Conservation (phyloP, 2,329 filamentous ascomycete genomes). For the Verticillium klebahnii region DNA sequence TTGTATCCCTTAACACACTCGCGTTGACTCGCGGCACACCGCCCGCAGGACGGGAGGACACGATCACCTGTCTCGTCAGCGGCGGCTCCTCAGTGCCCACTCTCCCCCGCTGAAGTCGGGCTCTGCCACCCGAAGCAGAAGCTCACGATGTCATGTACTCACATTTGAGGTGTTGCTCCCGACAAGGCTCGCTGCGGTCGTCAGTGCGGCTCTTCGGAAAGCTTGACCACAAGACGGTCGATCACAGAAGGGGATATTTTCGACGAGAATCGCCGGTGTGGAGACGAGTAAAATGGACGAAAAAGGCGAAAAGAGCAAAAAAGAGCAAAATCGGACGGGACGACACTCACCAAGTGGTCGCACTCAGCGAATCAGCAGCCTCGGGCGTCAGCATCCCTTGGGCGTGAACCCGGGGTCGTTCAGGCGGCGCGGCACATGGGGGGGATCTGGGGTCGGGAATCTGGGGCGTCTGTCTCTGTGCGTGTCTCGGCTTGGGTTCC, state of each 20-base stretch:
- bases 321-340: background rate
- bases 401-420: background rate
- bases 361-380: constrained; percentile 12
- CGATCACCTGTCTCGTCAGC: constrained; percentile 5
- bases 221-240: background rate
- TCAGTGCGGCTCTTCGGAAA: background rate
- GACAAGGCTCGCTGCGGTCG: constrained; percentile 35
- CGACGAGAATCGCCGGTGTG: background rate
- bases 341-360: constrained; percentile 15
- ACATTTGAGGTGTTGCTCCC: constrained; percentile 44
- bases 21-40: constrained; percentile 10
- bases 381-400: background rate
- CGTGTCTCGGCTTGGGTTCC: background rate
- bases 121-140: background rate
- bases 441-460: constrained; percentile 13
- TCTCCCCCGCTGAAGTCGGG: background rate
- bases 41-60: constrained; percentile 11
- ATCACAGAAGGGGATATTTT: background rate
- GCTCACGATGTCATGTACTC: constrained; percentile 12
- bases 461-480: background rate
- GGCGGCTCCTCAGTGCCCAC: background rate
- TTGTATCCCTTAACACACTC: constrained; percentile 15
- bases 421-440: background rate
- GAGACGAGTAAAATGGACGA: background rate
- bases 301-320: background rate